These are phyloP conservation scores for Podaxis sp. DNA, from an alignment of 768 basidiomycete genomes.

Conservation along the genomic window DNA sequence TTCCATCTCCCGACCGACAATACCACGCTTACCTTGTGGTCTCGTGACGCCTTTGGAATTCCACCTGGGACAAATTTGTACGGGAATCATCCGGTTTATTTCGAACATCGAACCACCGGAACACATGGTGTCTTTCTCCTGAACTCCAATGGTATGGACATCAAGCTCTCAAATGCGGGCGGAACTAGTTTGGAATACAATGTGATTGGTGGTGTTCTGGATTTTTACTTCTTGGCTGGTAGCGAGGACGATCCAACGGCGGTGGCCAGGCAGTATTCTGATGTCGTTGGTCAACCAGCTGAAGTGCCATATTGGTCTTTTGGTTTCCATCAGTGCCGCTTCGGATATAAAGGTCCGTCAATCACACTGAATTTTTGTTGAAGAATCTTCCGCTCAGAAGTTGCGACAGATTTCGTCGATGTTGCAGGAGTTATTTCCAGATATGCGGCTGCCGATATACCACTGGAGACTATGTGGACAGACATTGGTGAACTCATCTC, in stretches of 20 bases:
- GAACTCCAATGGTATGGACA: constrained; percentile 76
- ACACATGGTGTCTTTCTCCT: constrained; percentile 72
- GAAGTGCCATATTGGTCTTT: constrained; percentile 77
- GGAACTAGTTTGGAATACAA: constrained; percentile 65
- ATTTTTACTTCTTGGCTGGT: constrained; percentile 79
- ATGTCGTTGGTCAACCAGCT: constrained; percentile 63
- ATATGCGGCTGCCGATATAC: constrained; percentile 61
- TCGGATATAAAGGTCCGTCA: constrained; percentile 57
- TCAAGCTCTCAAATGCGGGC: constrained; percentile 54
- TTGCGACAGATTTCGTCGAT: constrained; percentile 51
- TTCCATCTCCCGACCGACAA: constrained; percentile 57
- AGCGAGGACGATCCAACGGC: constrained; percentile 56
- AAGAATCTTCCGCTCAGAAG: too few species aligned
- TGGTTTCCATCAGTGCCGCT: constrained; percentile 73
- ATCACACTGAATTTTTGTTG: not conserved
- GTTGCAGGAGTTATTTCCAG: constrained; percentile 62
- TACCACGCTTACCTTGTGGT: constrained; percentile 58
- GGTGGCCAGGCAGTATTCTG: constrained; percentile 67
- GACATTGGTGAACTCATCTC: constrained; percentile 54
- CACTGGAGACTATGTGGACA: constrained; percentile 79
- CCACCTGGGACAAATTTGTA: constrained; percentile 64
- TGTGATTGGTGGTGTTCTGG: constrained; percentile 73
- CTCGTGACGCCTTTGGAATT: constrained; percentile 62
- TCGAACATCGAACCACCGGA: constrained; percentile 63
- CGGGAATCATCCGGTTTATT: constrained; percentile 72